Percentiles rank a stretch among this genome's conserved stretches.
phyloP scores from a whole-genome alignment of 805 yeast species.

The Vanderwaltozyma verrucispora region DNA sequence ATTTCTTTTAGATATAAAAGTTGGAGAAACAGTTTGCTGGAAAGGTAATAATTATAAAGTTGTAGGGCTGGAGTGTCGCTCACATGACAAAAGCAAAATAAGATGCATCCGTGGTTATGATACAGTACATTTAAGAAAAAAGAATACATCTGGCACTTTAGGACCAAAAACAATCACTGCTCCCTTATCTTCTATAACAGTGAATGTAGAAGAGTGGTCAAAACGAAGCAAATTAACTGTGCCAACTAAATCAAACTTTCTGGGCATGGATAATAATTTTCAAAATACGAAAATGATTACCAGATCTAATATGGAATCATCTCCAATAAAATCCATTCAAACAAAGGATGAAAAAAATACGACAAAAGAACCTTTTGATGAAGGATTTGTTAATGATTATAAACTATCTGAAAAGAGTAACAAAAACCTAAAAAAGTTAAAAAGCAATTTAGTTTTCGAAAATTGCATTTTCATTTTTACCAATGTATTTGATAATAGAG shows the following conservation, averaged over 20 bases:
- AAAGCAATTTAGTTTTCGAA: too few species aligned
- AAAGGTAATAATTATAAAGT: constrained; percentile 32
- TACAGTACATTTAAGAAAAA: constrained; percentile 31
- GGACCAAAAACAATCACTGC: constrained; percentile 11
- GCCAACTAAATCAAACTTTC: too few species aligned
- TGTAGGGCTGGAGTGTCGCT: constrained; percentile 34
- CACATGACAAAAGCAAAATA: constrained; percentile 23
- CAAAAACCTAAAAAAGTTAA: too few species aligned
- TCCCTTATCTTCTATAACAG: constrained; percentile 25
- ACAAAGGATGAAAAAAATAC: not conserved
- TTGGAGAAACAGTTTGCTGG: constrained; percentile 44
- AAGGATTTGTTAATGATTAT: too few species aligned
- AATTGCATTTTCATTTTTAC: constrained; percentile 34
- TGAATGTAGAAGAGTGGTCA: constrained; percentile 29
- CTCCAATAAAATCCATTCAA: not conserved
- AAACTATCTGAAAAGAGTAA: too few species aligned
- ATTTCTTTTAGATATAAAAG: constrained; percentile 40
- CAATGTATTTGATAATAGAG: constrained; percentile 24
- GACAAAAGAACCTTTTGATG: too few species aligned
- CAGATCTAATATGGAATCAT: constrained; percentile 1
- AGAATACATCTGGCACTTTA: constrained; percentile 13
- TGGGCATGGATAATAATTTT: too few species aligned
- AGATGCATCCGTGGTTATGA: constrained; percentile 56
- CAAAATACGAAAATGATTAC: too few species aligned
- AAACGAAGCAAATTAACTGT: constrained; percentile 27